Base-by-base conservation (phyloP, 805 yeast species). In the Kodamaea kakaduensis region DNA sequence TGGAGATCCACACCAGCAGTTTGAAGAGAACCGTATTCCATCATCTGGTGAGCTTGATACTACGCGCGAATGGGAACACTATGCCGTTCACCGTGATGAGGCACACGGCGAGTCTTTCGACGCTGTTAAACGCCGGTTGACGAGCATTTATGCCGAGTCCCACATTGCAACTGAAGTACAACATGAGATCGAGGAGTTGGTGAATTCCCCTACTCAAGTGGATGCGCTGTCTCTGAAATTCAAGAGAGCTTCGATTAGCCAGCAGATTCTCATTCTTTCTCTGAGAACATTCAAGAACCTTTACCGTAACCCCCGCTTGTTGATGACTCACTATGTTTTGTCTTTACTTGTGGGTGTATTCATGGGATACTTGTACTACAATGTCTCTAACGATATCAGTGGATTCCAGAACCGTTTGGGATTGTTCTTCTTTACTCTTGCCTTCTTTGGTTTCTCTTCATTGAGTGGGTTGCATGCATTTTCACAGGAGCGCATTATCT, bases 381-480 rank as follows among this genome's bases (percentile, higher is more conserved):
- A 87, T 51, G 79, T 90, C 17, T 67, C 79, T 26, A 84, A 87
- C 53, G 96, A 90, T 56, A 90, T 93, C 37, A 80, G 95, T 50
- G 98, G 98, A 0, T 93, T 93, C 68, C 98, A 93, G 58, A 93
- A 93, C 59, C 73, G 98, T 48, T 69, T 93, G 45, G 98, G 98
- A 0, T 67, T 93, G 41, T 93, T 93, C 60, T 90, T 93, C 67
- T 93, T 93, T 58, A 61, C 89, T 34, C 68, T 93, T 42, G 86
- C 97, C 3, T 75, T 89, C 50, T 89, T 93, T 66, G 98, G 98
- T 0, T 93, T 93, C 58, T 82, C 95, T 1, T 83, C 97, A 0
- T 71, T 93, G 50, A 90, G 97, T 0, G 94, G 97, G 0, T 66
- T 93, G 36, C 90, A 88, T 46, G 77, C 96, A 3, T 93, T 93